A percentile compares a stretch with the other conserved stretches of the same genome.
Evolutionary conservation across 2,329 filamentous ascomycete species (phyloP).

Genomic region (Xylariomycetidae sp.): DNA sequence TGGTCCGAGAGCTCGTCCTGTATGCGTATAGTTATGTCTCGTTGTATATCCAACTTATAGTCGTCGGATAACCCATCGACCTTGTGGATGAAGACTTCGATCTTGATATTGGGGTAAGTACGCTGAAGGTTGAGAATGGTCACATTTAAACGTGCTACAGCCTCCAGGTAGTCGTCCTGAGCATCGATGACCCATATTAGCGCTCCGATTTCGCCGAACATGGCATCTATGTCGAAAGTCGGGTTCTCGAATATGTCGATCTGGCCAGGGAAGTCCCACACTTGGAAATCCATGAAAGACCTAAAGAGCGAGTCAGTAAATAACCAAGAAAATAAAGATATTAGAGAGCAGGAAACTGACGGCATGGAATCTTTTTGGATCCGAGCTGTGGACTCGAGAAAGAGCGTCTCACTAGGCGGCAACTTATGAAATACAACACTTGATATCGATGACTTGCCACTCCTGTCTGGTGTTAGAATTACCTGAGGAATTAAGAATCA

Average conservation of each 20-base stretch:
- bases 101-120: conserved; percentile 87
- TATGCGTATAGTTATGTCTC: conserved; percentile 93
- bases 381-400: conserved; percentile 88
- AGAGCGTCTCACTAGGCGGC: conserved; percentile 90
- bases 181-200: conserved; percentile 98
- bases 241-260: conserved; percentile 84
- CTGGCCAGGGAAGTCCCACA: conserved; percentile 96
- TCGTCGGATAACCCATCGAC: conserved; percentile 97
- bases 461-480: too few species aligned
- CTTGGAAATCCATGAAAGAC: conserved; percentile 98
- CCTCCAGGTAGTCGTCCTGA: conserved; percentile 95
- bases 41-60: conserved; percentile 92
- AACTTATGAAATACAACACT: conserved; percentile 99
- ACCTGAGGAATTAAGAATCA: too few species aligned
- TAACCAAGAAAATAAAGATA: too few species aligned
- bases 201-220: conserved; percentile 91
- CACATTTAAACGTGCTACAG: conserved; percentile 77
- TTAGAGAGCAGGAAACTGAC: too few species aligned
- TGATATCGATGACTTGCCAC: conserved; percentile 96
- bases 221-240: conserved; percentile 84
- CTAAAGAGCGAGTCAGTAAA: too few species aligned
- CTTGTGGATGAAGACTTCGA: conserved; percentile 99
- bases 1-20: conserved; percentile 93
- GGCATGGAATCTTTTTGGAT: conserved; percentile 95
- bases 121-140: conserved; percentile 88